phyloP scores from a whole-genome alignment of 192 early-diverging fungal species.

The Phycomyces nitens region DNA sequence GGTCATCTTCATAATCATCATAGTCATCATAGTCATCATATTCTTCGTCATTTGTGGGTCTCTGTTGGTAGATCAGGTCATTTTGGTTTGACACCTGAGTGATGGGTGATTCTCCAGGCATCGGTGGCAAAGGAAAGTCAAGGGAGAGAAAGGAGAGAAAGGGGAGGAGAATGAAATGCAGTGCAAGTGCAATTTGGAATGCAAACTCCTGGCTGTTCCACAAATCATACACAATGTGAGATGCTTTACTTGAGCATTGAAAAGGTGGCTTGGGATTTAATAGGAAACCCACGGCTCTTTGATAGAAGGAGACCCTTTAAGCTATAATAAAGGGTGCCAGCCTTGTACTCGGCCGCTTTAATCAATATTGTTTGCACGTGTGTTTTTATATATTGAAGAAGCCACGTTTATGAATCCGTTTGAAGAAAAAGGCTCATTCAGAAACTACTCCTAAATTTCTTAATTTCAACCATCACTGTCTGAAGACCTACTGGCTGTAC shows the following conservation, averaged over 20 bases:
- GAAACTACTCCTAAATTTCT: constrained; percentile 79
- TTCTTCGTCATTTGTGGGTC: background rate
- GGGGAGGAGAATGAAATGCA: constrained; percentile 1
- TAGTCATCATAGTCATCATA: constrained; percentile 4
- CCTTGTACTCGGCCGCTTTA: too few species aligned
- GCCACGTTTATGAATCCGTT: too few species aligned
- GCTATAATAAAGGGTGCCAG: too few species aligned
- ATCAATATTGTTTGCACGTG: too few species aligned
- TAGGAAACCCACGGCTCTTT: too few species aligned
- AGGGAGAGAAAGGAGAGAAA: background rate
- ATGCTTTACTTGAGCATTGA: too few species aligned
- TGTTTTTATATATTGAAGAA: too few species aligned
- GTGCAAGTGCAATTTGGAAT: background rate
- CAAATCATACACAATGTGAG: background rate
- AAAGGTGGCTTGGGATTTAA: too few species aligned
- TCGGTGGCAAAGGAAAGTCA: background rate
- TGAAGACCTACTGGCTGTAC: constrained; percentile 84
- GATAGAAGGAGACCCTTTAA: too few species aligned
- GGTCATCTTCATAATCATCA: constrained; percentile 1
- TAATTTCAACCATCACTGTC: constrained; percentile 94
- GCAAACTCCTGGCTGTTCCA: background rate
- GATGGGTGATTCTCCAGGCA: constrained; percentile 2
- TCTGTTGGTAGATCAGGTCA: constrained; percentile 1
- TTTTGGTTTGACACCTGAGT: constrained; percentile 1
- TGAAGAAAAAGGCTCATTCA: constrained; percentile 15